Percentiles rank a stretch among this genome's conserved stretches.
Evolutionary conservation across 345 rosid species (phyloP).

Genomic region (Citrus glauca): DNA sequence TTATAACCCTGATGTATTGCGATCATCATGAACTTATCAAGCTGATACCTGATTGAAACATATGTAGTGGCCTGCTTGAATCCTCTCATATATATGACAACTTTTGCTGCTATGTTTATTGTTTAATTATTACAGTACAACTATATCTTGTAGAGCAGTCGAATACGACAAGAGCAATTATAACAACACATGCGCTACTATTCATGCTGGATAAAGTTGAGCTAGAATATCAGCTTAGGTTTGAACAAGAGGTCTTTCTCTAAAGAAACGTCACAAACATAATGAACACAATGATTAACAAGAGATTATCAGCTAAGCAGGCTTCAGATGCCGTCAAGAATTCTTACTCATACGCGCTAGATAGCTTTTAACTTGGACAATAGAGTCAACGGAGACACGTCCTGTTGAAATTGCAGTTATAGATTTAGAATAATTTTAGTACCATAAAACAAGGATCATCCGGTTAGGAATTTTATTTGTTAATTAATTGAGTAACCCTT

Average conservation of each 20-base stretch:
- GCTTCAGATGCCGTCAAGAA: constrained; percentile 4
- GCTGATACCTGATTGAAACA: background rate
- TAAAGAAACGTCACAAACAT: background rate
- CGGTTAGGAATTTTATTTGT: background rate
- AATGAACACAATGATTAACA: constrained; percentile 11
- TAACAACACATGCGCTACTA: constrained; percentile 3
- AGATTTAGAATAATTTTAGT: no score
- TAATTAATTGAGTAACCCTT: background rate
- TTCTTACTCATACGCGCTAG: background rate
- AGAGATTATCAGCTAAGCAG: constrained; percentile 7
- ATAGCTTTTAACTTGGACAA: background rate
- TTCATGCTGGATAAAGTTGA: constrained; percentile 20
- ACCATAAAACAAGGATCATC: background rate
- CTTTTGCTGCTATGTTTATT: background rate
- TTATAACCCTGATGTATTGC: background rate
- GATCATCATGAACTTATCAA: background rate
- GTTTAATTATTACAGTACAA: background rate
- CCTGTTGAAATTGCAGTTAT: background rate
- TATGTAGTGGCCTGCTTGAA: background rate
- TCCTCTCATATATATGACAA: background rate
- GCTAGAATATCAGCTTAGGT: constrained; percentile 3
- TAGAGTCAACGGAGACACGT: background rate
- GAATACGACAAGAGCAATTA: constrained; percentile 15
- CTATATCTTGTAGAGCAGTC: background rate
- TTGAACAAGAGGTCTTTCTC: background rate